Evolutionary conservation across 305 asterid species (phyloP).

Genomic region (Solanum hybrid): DNA sequence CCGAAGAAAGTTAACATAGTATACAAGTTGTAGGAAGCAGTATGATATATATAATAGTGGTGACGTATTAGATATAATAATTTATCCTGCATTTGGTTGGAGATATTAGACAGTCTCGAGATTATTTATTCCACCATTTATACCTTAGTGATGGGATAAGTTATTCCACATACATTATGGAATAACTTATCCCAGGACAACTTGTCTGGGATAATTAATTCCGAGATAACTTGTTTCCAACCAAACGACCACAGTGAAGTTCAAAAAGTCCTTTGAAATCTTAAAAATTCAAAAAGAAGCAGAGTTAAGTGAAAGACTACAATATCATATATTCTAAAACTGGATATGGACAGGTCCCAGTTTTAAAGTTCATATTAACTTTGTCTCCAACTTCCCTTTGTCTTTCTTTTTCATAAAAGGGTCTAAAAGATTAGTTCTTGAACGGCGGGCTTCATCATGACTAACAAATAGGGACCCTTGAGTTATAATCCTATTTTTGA

Average conservation of each 20-base stretch:
- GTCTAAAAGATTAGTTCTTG: slow-evolving; percentile 24
- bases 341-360: slow-evolving; percentile 13
- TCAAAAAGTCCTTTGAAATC: slow-evolving; percentile 3
- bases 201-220: background rate
- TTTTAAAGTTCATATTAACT: slow-evolving; percentile 18
- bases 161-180: too few species aligned
- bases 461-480: slow-evolving; percentile 15
- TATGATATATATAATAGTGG: slow-evolving; percentile 22
- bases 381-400: slow-evolving; percentile 31
- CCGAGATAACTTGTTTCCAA: background rate
- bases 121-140: too few species aligned
- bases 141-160: background rate
- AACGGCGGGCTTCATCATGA: slow-evolving; percentile 73
- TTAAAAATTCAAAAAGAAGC: slow-evolving; percentile 4
- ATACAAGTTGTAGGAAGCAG: background rate
- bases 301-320: background rate
- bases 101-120: background rate
- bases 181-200: background rate
- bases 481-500: background rate
- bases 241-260: background rate
- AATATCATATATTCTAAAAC: background rate
- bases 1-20: background rate
- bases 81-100: background rate
- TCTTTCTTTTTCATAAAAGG: slow-evolving; percentile 14
- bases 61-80: background rate